Evolutionary conservation across 495 filamentous ascomycete species (phyloP), one percentile per base, ranked within the genome.

Genomic region (Xylaria grammica): DNA sequence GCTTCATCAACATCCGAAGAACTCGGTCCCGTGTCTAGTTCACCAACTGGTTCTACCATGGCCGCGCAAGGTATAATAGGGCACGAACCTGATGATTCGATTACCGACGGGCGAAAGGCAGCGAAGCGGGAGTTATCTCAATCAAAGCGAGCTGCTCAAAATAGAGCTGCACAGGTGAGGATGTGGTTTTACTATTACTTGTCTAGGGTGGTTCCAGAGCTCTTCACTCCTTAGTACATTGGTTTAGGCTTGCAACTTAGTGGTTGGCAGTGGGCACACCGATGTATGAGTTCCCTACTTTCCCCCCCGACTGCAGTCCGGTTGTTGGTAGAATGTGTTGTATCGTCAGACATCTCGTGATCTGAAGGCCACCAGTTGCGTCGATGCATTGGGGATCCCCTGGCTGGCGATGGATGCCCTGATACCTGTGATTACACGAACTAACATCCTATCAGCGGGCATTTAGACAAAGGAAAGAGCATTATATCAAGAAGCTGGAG

Each of bases 401-500:
- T 38, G 27, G 44, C 44, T 68, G 65, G 46, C 51, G 54, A 55
- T 60, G 26, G 51, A 50, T 42, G 42, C 11, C 38, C 24, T 58
- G 54, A 26, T 48, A 22, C 53, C 13, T 63, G 38, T 51, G 53
- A 67, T 70, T 72, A 70, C 65, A 68, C 72, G 69, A 72, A 59
- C 71, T 63, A 68, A 72, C 56, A 36, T 24, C 27, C 26, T 38
- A 27, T 62, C 68, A 98, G 95, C 89, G 95, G 68, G 95, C 95
- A 22, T 99, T 99, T 78, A 91, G 95, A 26, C 94, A 97, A 82
- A 91, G 95, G 57, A 99, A 99, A 77, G 95, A 99, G 78, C 91
- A 89, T 34, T 97, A 98, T 75, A 99, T 99, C 75, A 96, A 97
- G 81, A 93, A 94, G 73, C 84, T 99, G 17, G 95, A 98, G 75